Base-by-base conservation (phyloP, 805 yeast species). In the Kuraishia floccosa region DNA sequence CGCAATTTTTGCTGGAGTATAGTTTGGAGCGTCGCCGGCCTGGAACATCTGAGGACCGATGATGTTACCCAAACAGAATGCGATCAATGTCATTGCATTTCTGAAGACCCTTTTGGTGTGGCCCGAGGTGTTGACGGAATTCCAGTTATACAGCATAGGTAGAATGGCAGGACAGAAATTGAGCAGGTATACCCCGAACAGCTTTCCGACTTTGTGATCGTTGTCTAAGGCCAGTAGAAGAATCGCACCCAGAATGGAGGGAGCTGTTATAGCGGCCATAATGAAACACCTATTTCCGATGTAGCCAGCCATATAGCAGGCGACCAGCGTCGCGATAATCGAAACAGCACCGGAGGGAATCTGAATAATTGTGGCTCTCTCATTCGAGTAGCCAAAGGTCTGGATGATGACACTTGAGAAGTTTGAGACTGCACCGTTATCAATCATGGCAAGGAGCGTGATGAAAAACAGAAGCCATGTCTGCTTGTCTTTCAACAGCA, bases 31-130 rank as follows among this genome's bases (percentile, higher is more conserved):
- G 35, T 77, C 64, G 10, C 52, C 40, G 0, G 65, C 51, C 35
- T 58, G 63, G 56, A 81, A 81, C 13, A 80, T 63, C 50, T 77
- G 85, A 4, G 91, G 86, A 2, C 87, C 89, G 35, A 76, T 66
- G 24, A 79, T 57, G 48, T 77, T 74, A 11, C 84, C 82, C 27
- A 72, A 67, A 25, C 82, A 72, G 47, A 34, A 41, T 13, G 39
- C 41, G 15, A 46, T 30, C 51, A 41, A 44, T 10, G 41, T 42
- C 28, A 43, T 28, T 19, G 50, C 44, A 40, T 69, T 72, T 36
- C 77, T 53, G 20, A 65, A 63, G 16, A 71, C 50, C 38, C 72
- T 62, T 42, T 74, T 74, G 5, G 77, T 70, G 33, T 71, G 68
- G 2, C 81, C 80, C 1, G 80, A 70, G 7, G 77, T 72, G 40